Conservation (phyloP, 2,329 filamentous ascomycete species). For the Paramyrothecium sp. region DNA sequence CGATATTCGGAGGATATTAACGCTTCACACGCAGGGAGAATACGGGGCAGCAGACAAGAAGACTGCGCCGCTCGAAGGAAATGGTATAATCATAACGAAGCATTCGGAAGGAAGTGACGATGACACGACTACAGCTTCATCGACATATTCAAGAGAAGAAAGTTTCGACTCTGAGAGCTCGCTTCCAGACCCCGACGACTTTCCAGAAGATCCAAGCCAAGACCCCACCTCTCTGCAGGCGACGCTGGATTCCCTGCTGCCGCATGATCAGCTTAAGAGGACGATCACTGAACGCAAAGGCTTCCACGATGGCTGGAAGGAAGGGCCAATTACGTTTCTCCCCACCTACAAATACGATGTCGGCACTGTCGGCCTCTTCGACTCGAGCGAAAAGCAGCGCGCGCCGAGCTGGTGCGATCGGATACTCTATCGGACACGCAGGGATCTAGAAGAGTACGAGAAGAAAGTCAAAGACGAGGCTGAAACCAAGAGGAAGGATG, state of each 20-base stretch:
- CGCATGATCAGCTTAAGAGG: conserved; percentile 81
- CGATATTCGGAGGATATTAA: conserved; percentile 82
- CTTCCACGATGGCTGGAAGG: conserved; percentile 89
- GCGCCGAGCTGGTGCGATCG: conserved; percentile 97
- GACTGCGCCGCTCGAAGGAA: conserved; percentile 38
- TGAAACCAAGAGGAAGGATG: conserved; percentile 68
- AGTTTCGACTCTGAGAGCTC: conserved; percentile 39
- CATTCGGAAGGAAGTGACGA: conserved; percentile 43
- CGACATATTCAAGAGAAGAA: conserved; percentile 27
- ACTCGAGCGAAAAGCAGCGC: conserved; percentile 91
- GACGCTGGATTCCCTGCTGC: conserved; percentile 80
- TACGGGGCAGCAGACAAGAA: conserved; percentile 56
- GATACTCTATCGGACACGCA: conserved; percentile 79
- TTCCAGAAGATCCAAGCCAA: conserved; percentile 63
- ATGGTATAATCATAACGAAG: conserved; percentile 48
- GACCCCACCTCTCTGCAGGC: conserved; percentile 87
- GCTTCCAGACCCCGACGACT: conserved; percentile 64
- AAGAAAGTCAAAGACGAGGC: conserved; percentile 61
- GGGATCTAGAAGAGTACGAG: conserved; percentile 66
- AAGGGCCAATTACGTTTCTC: conserved; percentile 83
- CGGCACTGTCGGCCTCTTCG: conserved; percentile 88
- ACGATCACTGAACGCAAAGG: conserved; percentile 74
- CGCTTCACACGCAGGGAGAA: conserved; percentile 77
- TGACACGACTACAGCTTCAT: conserved; percentile 34
- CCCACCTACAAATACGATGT: conserved; percentile 98